Evolutionary conservation across 441 rosid species (phyloP), one percentile per base, ranked within the genome.

Genomic region (Jatropha multifida): DNA sequence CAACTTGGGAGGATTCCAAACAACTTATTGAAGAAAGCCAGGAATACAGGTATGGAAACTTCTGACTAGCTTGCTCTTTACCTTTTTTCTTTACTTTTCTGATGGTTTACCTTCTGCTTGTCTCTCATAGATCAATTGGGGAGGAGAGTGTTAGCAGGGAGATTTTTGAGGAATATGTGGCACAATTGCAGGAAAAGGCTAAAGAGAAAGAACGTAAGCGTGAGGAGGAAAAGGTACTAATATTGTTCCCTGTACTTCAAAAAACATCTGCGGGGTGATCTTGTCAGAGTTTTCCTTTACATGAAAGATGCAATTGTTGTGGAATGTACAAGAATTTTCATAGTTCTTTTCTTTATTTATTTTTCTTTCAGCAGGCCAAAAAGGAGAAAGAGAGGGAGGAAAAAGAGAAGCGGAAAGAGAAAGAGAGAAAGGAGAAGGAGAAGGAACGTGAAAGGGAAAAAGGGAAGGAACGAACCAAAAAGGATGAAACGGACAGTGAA

Each of bases 131-230:
- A 80, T 82, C 94, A 46, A 85, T 94, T 78, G 92, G 86, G 20
- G 98, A 91, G 63, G 99, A 92, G 79, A 86, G 77, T 82, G 73
- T 81, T 69, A 84, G 87, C 74, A 89, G 49, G 82, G 96, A 89
- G 82, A 82, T 88, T 59, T 96, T 92, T 76, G 97, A 92, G 87
- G 98, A 96, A 72, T 91, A 91, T 81, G 76, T 88, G 74, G 78
- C 84, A 42, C 84, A 88, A 79, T 83, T 96, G 74, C 90, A 81
- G 73, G 98, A 96, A 83, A 94, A 89, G 84, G 93, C 96, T 48
- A 96, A 89, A 82, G 98, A 96, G 76, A 96, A 94, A 83, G 99
- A 92, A 73, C 94, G 96, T 54, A 94, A 87, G 76, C 92, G 97
- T 32, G 97, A 92, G 82, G 98, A 96, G 81, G 99, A 94, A 77